phyloP scores from a whole-genome alignment of 108 stramenopile genomes.

The Aurantiochytrium sp. region DNA sequence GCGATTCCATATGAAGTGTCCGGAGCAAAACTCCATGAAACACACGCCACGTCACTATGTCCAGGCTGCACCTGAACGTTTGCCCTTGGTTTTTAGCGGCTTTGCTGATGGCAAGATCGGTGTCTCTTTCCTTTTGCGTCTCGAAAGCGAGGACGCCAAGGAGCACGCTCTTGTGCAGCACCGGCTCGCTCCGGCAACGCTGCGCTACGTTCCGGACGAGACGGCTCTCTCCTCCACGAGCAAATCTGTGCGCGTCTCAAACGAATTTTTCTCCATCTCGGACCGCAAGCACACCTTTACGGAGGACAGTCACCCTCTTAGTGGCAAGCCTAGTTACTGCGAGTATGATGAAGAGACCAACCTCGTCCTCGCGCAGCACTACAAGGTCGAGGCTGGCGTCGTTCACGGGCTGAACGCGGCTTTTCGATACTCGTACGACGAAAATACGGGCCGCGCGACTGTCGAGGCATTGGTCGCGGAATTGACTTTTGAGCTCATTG shows the following conservation, averaged over 20 bases:
- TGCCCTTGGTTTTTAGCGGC: not conserved
- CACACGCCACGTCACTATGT: conserved; percentile 6
- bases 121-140: not conserved
- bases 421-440: not conserved
- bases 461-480: not conserved
- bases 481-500: not conserved
- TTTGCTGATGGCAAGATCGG: not conserved
- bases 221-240: not conserved
- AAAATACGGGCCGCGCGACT: not conserved
- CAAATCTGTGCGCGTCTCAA: not conserved
- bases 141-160: not conserved
- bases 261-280: not conserved
- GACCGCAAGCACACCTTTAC: conserved; percentile 3
- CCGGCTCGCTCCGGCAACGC: not conserved
- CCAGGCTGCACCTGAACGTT: not conserved
- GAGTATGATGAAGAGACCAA: not conserved
- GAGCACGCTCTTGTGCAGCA: conserved; percentile 15
- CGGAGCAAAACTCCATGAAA: not conserved
- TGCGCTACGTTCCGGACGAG: not conserved
- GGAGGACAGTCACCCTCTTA: not conserved
- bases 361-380: not conserved
- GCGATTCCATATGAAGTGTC: not conserved
- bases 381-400: not conserved
- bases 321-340: not conserved
- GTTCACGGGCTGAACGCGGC: not conserved